phyloP scores from a whole-genome alignment of 371 early-diverging fungal genomes.

The Rhizopus delemar region DNA sequence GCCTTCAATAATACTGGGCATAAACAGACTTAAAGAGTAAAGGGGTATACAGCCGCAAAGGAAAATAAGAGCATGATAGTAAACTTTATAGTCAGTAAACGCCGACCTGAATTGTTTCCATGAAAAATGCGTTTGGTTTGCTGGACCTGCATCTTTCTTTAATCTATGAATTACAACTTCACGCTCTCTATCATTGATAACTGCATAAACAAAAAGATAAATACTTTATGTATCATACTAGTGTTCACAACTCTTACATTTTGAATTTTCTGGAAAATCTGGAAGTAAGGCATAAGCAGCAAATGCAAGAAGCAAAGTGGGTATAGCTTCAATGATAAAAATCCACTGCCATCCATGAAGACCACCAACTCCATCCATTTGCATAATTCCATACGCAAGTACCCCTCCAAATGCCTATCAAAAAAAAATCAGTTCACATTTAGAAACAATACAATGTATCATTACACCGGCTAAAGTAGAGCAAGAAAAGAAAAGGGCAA shows the following conservation, averaged over 20 bases:
- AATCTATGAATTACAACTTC: slow-evolving; percentile 57
- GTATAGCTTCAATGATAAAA: slow-evolving; percentile 76
- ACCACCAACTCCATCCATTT: slow-evolving; percentile 55
- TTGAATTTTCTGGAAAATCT: slow-evolving; percentile 70
- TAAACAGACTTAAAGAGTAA: slow-evolving; percentile 65
- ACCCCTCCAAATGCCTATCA: slow-evolving; percentile 61
- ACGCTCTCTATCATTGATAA: slow-evolving; percentile 60
- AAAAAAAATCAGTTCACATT: slow-evolving; percentile 2
- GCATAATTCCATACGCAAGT: slow-evolving; percentile 59
- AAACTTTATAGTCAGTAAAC: slow-evolving; percentile 61
- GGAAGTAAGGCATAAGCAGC: slow-evolving; percentile 65
- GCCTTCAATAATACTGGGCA: slow-evolving; percentile 71
- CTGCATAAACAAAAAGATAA: slow-evolving; percentile 17
- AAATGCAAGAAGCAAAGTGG: slow-evolving; percentile 63
- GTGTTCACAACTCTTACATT: slow-evolving; percentile 33
- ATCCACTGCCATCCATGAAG: slow-evolving; percentile 70
- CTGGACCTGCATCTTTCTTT: slow-evolving; percentile 59
- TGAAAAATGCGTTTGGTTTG: slow-evolving; percentile 59
- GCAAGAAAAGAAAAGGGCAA: slow-evolving; percentile 68
- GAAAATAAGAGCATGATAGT: slow-evolving; percentile 57
- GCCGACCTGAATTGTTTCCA: slow-evolving; percentile 58
- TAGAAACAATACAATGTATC: not conserved
- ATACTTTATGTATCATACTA: not conserved
- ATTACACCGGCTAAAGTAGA: slow-evolving; percentile 69
- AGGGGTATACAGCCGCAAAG: slow-evolving; percentile 67